These are phyloP conservation scores for Crithidia mellificae DNA, from an alignment of 208 protist species.

Conservation along the genomic window DNA sequence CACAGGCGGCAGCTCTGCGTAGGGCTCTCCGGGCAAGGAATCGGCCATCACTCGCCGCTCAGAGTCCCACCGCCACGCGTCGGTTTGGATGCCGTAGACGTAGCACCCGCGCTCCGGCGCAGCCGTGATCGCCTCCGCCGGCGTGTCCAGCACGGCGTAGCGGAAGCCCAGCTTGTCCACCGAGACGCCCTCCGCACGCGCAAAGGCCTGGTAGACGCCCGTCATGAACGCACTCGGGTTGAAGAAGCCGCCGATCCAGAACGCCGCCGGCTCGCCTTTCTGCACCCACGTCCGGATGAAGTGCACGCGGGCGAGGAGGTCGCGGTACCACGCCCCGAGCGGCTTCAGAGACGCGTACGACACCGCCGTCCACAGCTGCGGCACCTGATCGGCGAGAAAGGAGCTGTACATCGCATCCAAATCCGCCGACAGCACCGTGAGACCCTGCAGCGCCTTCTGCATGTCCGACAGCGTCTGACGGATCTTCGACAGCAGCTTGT, in stretches of 20 bases:
- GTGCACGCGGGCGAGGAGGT: slow-evolving; percentile 91
- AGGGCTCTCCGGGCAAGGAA: slow-evolving; percentile 88
- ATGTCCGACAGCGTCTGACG: slow-evolving; percentile 88
- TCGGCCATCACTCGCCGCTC: slow-evolving; percentile 79
- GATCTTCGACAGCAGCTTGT: slow-evolving; percentile 93
- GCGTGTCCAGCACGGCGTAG: slow-evolving; percentile 82
- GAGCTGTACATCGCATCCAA: slow-evolving; percentile 95
- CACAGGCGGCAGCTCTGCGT: slow-evolving; percentile 90
- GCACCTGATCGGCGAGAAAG: slow-evolving; percentile 96
- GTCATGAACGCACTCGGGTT: slow-evolving; percentile 99
- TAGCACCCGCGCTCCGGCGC: slow-evolving; percentile 93
- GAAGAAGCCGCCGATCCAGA: slow-evolving; percentile 97
- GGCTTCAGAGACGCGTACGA: slow-evolving; percentile 98
- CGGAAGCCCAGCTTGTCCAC: slow-evolving; percentile 96
- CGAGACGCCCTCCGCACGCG: slow-evolving; percentile 94
- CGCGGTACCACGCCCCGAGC: slow-evolving; percentile 95
- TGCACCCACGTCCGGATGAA: slow-evolving; percentile 96
- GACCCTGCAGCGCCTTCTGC: slow-evolving; percentile 95
- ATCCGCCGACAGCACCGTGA: slow-evolving; percentile 96
- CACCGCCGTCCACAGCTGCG: slow-evolving; percentile 89
- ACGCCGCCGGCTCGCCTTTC: slow-evolving; percentile 91
- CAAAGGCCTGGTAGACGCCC: slow-evolving; percentile 95
- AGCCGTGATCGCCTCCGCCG: slow-evolving; percentile 51
- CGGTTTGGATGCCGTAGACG: slow-evolving; percentile 96
- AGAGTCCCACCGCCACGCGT: slow-evolving; percentile 96